Base-by-base conservation (phyloP, 1,284 basidiomycete genomes). In the Clitocybe nebularis region DNA sequence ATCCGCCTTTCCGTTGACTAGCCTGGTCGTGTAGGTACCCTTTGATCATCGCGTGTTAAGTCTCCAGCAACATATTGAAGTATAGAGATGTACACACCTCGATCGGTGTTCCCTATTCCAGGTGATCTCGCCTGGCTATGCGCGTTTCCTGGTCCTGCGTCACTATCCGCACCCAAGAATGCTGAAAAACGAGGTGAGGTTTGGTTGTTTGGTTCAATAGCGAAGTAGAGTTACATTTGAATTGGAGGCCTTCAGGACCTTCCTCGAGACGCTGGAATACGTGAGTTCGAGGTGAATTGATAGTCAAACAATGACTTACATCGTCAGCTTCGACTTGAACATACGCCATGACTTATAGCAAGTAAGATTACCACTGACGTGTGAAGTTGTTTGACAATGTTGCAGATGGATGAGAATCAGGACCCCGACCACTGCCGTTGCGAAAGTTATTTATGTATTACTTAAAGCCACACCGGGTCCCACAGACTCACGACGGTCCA, bases 231-330 rank as follows among this genome's bases (percentile, higher is more conserved):
- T 48, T 57, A 66, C 81, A 79, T 67, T 80, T 81, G 61, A 83
- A 83, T 52, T 82, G 75, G 10, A 83, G 71, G 25, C 77, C 74
- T 41, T 81, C 76, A 7, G 75, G 75, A 2, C 79, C 79, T 61
- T 81, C 78, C 54, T 82, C 79, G 32, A 81, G 51, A 34, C 64
- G 68, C 74, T 82, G 43, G 39, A 11, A 9, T 7, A 7, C 5
- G 17, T 6, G 8, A 30, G 2, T 3, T 37, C 13, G 26, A n/a
- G n/a, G 36, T 16, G n/a, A 10, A 41, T 19, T 43, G 13, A 43
- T 10, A 41, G 25, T 34, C 30, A 30, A 38, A 23, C 14, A 35
- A 13, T 20, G 20, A 53, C 61, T 56, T 56, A 70, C 68, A 59
- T 80, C 78, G 55, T 80, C 78, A 21, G 71, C 67, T 44, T 79